Conservation (phyloP, 2,329 filamentous ascomycete species). For the Monosporascus sp. region DNA sequence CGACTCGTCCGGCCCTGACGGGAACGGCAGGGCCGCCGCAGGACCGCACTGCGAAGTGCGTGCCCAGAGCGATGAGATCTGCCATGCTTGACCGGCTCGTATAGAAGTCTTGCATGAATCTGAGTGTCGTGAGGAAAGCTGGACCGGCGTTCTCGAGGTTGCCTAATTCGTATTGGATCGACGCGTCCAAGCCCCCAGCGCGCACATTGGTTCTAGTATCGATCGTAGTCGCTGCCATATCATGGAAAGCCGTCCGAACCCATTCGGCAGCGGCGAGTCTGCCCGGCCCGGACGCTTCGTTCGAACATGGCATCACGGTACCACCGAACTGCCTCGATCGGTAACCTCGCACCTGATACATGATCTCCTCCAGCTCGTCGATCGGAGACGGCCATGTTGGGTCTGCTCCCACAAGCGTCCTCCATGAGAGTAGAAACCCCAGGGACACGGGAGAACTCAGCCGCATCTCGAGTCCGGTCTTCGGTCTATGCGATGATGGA, state of each 20-base stretch:
- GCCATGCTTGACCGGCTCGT: conserved; percentile 47
- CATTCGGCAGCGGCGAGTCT: conserved; percentile 57
- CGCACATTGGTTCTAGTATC: conserved; percentile 27
- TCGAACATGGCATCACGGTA: conserved; percentile 52
- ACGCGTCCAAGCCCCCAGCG: conserved; percentile 53
- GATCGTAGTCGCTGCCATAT: conserved; percentile 51
- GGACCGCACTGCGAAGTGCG: conserved; percentile 52
- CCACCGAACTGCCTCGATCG: conserved; percentile 50
- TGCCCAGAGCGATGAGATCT: conserved; percentile 53
- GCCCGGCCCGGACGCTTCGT: conserved; percentile 46
- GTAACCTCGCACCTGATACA: conserved; percentile 54
- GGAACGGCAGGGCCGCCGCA: conserved; percentile 54
- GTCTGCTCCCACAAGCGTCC: conserved; percentile 33
- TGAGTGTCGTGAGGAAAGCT: conserved; percentile 48
- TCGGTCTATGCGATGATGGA: not conserved
- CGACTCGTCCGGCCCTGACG: conserved; percentile 47
- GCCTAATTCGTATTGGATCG: conserved; percentile 53
- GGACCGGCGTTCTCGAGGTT: conserved; percentile 52
- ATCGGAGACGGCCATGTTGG: conserved; percentile 56
- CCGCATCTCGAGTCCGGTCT: conserved; percentile 22
- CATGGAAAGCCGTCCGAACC: conserved; percentile 57
- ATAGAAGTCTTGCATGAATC: conserved; percentile 49
- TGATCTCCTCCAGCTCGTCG: conserved; percentile 60
- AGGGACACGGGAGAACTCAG: conserved; percentile 17
- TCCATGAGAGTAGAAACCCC: conserved; percentile 33